Conservation (phyloP, 257 asterid genomes). For the Scutellaria galericulata region DNA sequence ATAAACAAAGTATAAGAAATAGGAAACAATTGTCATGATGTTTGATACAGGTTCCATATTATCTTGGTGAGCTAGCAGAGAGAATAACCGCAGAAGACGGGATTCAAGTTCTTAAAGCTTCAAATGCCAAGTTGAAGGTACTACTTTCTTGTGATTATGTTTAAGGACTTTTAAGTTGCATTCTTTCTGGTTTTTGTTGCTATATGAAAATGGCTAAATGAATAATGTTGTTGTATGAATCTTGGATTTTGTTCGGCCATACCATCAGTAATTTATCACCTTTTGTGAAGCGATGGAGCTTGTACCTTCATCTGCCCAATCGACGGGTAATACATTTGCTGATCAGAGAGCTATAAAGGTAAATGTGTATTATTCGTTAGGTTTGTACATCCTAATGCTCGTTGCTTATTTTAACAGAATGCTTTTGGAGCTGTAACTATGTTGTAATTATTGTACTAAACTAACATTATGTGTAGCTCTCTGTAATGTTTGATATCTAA, state of each 20-base stretch:
- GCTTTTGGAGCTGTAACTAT: not conserved
- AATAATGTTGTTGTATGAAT: slow-evolving; percentile 17
- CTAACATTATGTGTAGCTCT: not conserved
- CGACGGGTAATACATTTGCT: slow-evolving; percentile 49
- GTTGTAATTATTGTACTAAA: slow-evolving; percentile 4
- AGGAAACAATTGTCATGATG: not conserved
- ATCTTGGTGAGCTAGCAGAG: slow-evolving; percentile 81
- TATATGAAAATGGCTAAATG: not conserved
- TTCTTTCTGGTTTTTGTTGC: not conserved
- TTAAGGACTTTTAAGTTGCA: not conserved
- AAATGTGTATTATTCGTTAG: slow-evolving; percentile 2
- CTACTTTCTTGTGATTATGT: slow-evolving; percentile 23
- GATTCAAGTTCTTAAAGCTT: slow-evolving; percentile 67
- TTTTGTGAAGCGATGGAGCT: slow-evolving; percentile 95
- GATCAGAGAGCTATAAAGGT: slow-evolving; percentile 93
- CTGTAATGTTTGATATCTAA: slow-evolving; percentile 15
- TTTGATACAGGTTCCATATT: slow-evolving; percentile 74
- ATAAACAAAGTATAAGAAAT: too few relatives aligned
- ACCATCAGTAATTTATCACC: slow-evolving; percentile 72
- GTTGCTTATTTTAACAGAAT: not conserved
- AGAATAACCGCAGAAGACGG: slow-evolving; percentile 70
- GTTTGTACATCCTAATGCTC: not conserved
- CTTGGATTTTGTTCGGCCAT: slow-evolving; percentile 31
- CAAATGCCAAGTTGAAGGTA: slow-evolving; percentile 86
- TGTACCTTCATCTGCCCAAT: slow-evolving; percentile 63